Evolutionary conservation across 345 rosid species (phyloP).

Genomic region (Limnanthes douglasii): DNA sequence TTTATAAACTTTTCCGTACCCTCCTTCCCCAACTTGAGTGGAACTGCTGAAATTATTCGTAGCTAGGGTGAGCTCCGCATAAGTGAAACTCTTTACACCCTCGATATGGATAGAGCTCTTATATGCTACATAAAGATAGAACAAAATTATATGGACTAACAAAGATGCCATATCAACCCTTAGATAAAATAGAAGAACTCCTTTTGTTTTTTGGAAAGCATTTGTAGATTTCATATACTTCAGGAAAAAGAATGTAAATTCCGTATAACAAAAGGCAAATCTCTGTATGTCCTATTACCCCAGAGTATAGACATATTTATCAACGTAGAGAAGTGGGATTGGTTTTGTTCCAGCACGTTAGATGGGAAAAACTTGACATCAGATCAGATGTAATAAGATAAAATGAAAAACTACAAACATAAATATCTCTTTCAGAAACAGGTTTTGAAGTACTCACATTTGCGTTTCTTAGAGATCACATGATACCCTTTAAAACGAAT

Average conservation of each 20-base stretch:
- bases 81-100: conserved; percentile 65
- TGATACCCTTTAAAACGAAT: conserved; percentile 22
- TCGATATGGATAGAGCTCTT: conserved; percentile 49
- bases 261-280: neutral
- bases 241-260: no score
- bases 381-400: neutral
- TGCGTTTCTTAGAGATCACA: conserved; percentile 30
- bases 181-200: no score
- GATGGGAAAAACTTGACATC: no score
- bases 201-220: no score
- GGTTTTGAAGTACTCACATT: conserved; percentile 28
- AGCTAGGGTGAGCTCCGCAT: conserved; percentile 50
- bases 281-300: no score
- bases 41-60: conserved; percentile 49
- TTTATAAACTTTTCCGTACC: conserved; percentile 91
- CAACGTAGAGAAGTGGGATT: no score
- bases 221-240: no score
- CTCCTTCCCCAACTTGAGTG: conserved; percentile 82
- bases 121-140: conserved; percentile 24
- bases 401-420: neutral
- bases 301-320: no score
- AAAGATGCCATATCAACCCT: conserved; percentile 1
- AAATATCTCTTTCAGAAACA: conserved; percentile 2
- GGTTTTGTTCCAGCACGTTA: no score
- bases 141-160: conserved; percentile 6